Base-by-base conservation (phyloP, 192 early-diverging fungal genomes). In the Coemansia sp. region DNA sequence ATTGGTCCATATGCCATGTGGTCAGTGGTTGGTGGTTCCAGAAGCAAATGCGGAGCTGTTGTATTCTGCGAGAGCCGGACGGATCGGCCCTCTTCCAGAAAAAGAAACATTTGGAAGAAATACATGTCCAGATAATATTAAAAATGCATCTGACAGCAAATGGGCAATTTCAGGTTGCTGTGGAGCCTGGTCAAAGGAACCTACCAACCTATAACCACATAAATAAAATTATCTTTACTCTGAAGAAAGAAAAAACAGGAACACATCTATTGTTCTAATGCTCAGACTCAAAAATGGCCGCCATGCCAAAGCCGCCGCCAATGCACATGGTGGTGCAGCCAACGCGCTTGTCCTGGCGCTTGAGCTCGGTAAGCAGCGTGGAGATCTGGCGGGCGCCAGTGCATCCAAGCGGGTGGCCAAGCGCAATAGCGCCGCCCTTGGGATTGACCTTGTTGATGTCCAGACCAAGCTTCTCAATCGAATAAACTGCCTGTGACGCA, bases 331-430 rank as follows among this genome's bases (percentile, higher is more conserved):
- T 90, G 40, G 92, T 87, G 47, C 93, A 90, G 49, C 96, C 95
- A 72, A 92, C 86, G 69, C 88, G 88, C 84, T 93, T 89, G 84
- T 88, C 85, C 61, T 89, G 88, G 60, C 95, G 87, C 83, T 93
- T 90, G 73, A 99, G 87, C 84, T 96, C 95, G 58, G 93, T 89
- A 41, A 99, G 78, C 40, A 99, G 82, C 16, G 97, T 99, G 26
- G 96, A 92, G 74, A 99, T 89, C 83, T 98, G 97, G 68, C 97
- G 90, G 10, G 97, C 95, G 78, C 97, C 96, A 41, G 96, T 98
- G 78, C 87, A 88, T 59, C 94, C 92, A 71, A 93, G 78, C 61
- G 97, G 97, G 79, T 99, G 97, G 66, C 97, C 97, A 66, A 98
- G 88, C 32, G 97, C 94, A 65, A 99, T 99, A 41, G 97, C 97